A percentile compares a stretch with the other conserved stretches of the same genome.
These are phyloP conservation scores for Corylus americana DNA, from an alignment of 306 rosid genomes.

Conservation along the genomic window DNA sequence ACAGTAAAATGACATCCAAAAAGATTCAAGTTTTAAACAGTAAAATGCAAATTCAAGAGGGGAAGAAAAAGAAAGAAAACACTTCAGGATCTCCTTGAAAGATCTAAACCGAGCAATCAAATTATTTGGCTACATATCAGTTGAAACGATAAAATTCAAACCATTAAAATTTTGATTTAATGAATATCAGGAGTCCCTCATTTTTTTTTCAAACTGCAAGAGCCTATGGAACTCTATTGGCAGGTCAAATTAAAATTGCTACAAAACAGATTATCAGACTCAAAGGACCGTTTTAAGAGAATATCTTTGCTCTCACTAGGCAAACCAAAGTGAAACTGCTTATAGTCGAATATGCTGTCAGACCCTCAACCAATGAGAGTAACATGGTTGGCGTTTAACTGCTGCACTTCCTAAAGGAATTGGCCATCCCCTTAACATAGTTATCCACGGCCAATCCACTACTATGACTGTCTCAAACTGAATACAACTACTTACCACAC, in stretches of 20 bases:
- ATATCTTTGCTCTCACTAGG: conserved; percentile 3
- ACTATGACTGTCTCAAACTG: not conserved
- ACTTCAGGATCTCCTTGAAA: not conserved
- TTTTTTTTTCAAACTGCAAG: not conserved
- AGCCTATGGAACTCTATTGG: not conserved
- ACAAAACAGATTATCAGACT: not conserved
- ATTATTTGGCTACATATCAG: not conserved
- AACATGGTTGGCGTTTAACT: not conserved
- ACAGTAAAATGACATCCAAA: not conserved
- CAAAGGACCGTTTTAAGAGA: not conserved
- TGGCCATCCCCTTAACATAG: not conserved
- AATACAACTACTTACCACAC: not conserved
- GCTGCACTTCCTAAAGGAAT: not conserved
- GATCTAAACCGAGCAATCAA: not conserved
- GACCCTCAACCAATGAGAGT: not conserved
- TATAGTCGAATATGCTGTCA: not conserved
- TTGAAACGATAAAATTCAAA: not conserved
- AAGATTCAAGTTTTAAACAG: no score
- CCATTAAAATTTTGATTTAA: not conserved
- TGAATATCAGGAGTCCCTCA: not conserved
- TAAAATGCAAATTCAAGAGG: no score
- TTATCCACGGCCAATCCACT: not conserved
- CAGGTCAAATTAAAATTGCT: not conserved
- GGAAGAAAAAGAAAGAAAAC: not conserved
- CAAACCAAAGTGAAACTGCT: not conserved